Percentiles rank a stretch among this genome's conserved stretches.
These are phyloP conservation scores for Sporisorium graminicola DNA, from an alignment of 1,284 basidiomycete species.

Conservation along the genomic window DNA sequence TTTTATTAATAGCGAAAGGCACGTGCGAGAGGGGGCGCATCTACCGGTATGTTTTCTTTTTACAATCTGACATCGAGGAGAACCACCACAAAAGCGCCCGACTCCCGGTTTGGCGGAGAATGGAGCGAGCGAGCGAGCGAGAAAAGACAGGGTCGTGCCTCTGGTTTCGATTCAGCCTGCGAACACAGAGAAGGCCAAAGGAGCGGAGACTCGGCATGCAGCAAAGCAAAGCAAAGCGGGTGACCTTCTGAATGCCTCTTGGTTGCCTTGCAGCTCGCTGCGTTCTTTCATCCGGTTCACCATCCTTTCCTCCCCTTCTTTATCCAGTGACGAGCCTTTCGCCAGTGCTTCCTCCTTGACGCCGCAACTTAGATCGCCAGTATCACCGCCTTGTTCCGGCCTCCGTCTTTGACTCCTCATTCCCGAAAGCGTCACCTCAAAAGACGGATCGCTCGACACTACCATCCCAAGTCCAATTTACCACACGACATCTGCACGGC, in stretches of 20 bases:
- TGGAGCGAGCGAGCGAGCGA: slow-evolving; percentile 9
- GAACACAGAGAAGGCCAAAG: not conserved
- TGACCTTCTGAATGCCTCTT: not conserved
- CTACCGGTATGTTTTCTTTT: no score
- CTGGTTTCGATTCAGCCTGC: no score
- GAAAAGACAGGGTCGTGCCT: slow-evolving; percentile 14
- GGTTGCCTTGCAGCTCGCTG: not conserved
- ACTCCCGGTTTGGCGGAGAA: slow-evolving; percentile 10
- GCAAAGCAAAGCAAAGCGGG: slow-evolving; percentile 1
- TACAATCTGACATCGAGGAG: not conserved
- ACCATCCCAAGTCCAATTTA: not conserved
- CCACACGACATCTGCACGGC: slow-evolving; percentile 3
- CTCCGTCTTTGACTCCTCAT: not conserved
- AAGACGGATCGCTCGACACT: not conserved
- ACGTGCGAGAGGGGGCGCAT: slow-evolving; percentile 14
- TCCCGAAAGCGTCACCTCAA: not conserved
- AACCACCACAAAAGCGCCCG: not conserved
- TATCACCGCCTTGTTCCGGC: not conserved
- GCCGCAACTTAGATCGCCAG: not conserved
- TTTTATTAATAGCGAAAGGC: slow-evolving; percentile 5
- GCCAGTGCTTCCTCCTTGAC: not conserved
- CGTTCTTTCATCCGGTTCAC: not conserved
- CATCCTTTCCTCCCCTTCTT: not conserved
- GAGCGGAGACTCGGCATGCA: slow-evolving; percentile 12
- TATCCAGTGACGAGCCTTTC: not conserved